Evolutionary conservation across 2,329 filamentous ascomycete species (phyloP).

Genomic region (Sporothrix brunneoviolacea): DNA sequence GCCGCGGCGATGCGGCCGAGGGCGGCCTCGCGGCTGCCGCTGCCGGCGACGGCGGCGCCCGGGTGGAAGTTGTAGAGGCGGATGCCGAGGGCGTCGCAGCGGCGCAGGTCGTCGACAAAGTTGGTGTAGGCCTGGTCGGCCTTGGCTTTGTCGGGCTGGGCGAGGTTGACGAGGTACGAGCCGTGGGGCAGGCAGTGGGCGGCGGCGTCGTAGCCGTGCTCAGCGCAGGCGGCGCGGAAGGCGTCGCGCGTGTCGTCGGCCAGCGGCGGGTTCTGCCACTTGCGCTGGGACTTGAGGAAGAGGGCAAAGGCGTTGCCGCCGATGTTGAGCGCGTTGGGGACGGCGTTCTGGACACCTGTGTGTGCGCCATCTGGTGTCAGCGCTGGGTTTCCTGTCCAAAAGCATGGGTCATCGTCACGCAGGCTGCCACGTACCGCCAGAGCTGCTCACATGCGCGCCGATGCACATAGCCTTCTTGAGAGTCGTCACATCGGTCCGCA

Average conservation of each 20-base stretch:
- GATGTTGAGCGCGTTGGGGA: constrained; percentile 70
- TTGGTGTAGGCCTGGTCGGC: constrained; percentile 76
- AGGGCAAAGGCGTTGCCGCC: constrained; percentile 90
- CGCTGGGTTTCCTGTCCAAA: not conserved
- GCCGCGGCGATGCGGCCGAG: constrained; percentile 73
- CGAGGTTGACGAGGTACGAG: constrained; percentile 93
- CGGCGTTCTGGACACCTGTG: constrained; percentile 78
- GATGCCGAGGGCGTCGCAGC: constrained; percentile 83
- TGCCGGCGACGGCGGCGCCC: constrained; percentile 63
- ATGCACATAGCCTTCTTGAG: constrained; percentile 70
- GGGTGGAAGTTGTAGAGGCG: constrained; percentile 97
- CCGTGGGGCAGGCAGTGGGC: constrained; percentile 83
- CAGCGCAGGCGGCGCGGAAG: constrained; percentile 62
- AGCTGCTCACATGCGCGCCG: constrained; percentile 85
- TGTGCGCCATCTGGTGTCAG: not conserved
- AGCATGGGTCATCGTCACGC: too few species aligned
- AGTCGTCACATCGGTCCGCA: constrained; percentile 56
- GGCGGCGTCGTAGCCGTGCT: constrained; percentile 63
- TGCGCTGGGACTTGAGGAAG: constrained; percentile 93
- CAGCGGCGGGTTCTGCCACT: constrained; percentile 82
- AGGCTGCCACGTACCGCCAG: constrained; percentile 57
- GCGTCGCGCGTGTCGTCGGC: constrained; percentile 57
- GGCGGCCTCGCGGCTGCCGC: constrained; percentile 59
- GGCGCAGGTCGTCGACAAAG: constrained; percentile 80
- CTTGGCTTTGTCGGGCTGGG: constrained; percentile 72